phyloP scores from a whole-genome alignment of 2,329 filamentous ascomycete species.

The Incumbomyces delicatus region DNA sequence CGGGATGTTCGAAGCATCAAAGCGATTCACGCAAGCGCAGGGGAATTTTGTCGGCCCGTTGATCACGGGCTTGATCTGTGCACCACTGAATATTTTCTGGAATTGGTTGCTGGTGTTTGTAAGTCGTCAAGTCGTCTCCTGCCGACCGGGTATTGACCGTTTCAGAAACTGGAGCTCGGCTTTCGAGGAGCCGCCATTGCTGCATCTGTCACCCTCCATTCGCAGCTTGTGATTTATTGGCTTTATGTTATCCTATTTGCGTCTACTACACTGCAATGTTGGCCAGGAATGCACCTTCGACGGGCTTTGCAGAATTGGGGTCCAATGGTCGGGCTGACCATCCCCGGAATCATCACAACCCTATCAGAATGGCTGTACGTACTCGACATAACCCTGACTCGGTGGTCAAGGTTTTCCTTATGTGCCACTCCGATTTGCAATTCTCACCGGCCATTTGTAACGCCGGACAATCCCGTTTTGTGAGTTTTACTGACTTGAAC shows the following conservation, averaged over 20 bases:
- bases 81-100: constrained; percentile 60
- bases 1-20: constrained; percentile 58
- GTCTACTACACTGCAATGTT: constrained; percentile 55
- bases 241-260: constrained; percentile 54
- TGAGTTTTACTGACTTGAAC: neutral
- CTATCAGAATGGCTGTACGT: constrained; percentile 57
- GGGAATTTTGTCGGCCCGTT: constrained; percentile 64
- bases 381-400: neutral
- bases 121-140: constrained; percentile 11
- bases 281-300: constrained; percentile 56
- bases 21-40: constrained; percentile 71
- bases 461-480: too few species aligned
- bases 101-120: constrained; percentile 65
- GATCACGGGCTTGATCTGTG: constrained; percentile 66
- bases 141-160: neutral
- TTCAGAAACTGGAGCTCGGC: constrained; percentile 39
- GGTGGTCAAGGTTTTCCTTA: too few species aligned
- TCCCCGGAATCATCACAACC: constrained; percentile 77
- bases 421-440: too few species aligned
- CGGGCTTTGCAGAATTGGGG: constrained; percentile 58
- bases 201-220: constrained; percentile 55
- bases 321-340: constrained; percentile 65
- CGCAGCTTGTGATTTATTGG: constrained; percentile 55
- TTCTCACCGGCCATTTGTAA: too few species aligned
- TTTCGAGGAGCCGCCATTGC: constrained; percentile 66